Evolutionary conservation across 1,284 basidiomycete genomes (phyloP).

Genomic region (Spongispora temasekensis): DNA sequence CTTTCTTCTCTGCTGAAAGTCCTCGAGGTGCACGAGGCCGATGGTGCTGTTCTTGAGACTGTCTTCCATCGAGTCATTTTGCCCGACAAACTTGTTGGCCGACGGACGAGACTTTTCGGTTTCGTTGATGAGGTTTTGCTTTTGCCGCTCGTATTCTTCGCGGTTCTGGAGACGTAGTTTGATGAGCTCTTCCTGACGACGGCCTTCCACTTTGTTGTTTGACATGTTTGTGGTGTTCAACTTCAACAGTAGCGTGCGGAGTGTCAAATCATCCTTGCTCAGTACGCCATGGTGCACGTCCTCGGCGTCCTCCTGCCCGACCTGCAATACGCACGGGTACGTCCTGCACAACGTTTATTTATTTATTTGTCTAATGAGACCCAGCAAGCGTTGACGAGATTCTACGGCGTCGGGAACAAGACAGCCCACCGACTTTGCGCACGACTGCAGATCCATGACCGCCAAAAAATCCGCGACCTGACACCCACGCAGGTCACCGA

Average conservation of each 20-base stretch:
- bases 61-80: slow-evolving; percentile 95
- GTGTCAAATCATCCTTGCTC: slow-evolving; percentile 27
- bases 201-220: slow-evolving; percentile 66
- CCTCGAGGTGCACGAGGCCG: slow-evolving; percentile 90
- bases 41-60: slow-evolving; percentile 91
- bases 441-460: slow-evolving; percentile 84
- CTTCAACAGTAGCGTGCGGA: no score
- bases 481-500: slow-evolving; percentile 81
- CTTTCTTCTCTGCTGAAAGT: slow-evolving; percentile 88
- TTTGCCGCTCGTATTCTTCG: slow-evolving; percentile 89
- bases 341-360: slow-evolving; percentile 19
- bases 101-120: slow-evolving; percentile 85
- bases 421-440: slow-evolving; percentile 83
- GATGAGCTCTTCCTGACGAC: slow-evolving; percentile 75
- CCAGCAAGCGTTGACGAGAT: slow-evolving; percentile 81
- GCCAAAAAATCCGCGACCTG: slow-evolving; percentile 74
- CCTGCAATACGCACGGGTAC: slow-evolving; percentile 65
- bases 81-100: slow-evolving; percentile 86
- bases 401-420: slow-evolving; percentile 80
- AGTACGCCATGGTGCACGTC: slow-evolving; percentile 65
- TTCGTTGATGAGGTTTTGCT: slow-evolving; percentile 78
- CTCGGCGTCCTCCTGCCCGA: slow-evolving; percentile 76
- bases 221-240: slow-evolving; percentile 49
- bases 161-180: slow-evolving; percentile 83
- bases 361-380: not conserved